These are phyloP conservation scores for Coemansia sp. DNA, from an alignment of 192 early-diverging fungal species.

Conservation along the genomic window DNA sequence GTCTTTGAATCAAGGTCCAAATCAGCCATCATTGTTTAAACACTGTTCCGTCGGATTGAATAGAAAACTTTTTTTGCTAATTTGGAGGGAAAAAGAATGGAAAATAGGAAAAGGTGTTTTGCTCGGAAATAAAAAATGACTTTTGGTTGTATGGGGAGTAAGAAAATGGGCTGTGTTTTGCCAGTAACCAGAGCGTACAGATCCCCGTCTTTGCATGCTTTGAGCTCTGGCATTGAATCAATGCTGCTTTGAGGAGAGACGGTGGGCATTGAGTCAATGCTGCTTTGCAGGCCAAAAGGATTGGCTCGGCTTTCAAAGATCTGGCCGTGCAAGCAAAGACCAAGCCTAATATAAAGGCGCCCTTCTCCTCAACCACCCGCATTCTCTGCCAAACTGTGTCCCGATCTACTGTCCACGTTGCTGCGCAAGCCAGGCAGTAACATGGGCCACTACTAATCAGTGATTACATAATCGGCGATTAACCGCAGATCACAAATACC, in stretches of 20 bases:
- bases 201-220: background rate
- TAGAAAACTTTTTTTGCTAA: slow-evolving; percentile 5
- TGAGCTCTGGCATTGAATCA: background rate
- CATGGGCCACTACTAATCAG: background rate
- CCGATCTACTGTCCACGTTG: background rate
- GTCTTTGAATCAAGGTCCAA: slow-evolving; percentile 55
- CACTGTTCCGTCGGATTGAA: background rate
- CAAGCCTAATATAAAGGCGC: background rate
- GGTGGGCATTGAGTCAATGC: too few relatives aligned
- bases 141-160: background rate
- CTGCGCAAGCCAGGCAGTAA: background rate
- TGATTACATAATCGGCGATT: background rate
- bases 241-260: background rate
- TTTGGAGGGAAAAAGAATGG: slow-evolving; percentile 2
- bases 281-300: too few relatives aligned
- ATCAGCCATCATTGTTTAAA: slow-evolving; percentile 45
- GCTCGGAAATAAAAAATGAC: slow-evolving; percentile 10
- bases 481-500: too few relatives aligned
- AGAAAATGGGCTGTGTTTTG: background rate
- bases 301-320: too few relatives aligned
- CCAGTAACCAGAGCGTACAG: background rate
- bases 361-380: background rate
- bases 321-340: too few relatives aligned
- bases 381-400: background rate
- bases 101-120: background rate